Base-by-base conservation (phyloP, 2,329 filamentous ascomycete species). In the Nemania sp. region DNA sequence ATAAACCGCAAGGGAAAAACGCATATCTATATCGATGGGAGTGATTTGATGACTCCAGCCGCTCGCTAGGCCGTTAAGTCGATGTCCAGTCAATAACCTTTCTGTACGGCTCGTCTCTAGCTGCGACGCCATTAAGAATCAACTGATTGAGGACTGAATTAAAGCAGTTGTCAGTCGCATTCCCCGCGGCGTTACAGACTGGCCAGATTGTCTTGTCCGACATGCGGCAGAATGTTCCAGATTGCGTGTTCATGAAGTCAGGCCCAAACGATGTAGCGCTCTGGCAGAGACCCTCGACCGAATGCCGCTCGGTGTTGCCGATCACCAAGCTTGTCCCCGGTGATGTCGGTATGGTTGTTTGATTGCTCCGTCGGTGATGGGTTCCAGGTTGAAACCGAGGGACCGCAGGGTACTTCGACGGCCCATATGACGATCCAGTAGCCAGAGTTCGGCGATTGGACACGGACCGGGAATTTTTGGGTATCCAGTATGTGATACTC, bases 211-310 rank as follows among this genome's bases (percentile, higher is more conserved):
- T 63, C 60, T 64, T 64, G 45, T 65, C 58, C 5, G 58, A 54
- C 66, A 70, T 68, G 15, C 66, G 62, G 52, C 67, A 70, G 57
- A 68, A 67, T 1, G 36, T 48, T 6, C 61, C 52, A 12, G 62
- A 53, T n/a, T 19, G 30, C 2, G 49, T 22, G 39, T 63, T 59
- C 14, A 64, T 9, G 36, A 68, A 66, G 56, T 68, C 66, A 0
- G 67, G 68, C 5, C 66, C 64, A 9, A 48, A 36, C 6, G 64
- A 64, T 0, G 51, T 64, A 3, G 44, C 33, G 43, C 57, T 63
- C 14, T 47, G 42, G 58, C 65, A 70, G 19, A 68, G 60, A 6
- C 41, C 56, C 8, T 33, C 19, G 3, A 58, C 62, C 5, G 55
- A 49, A 52, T 66, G 68, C 24, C 44, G 11, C 2, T 26, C 47